These are phyloP conservation scores for Leccinum insigne DNA, from an alignment of 1,284 basidiomycete species.

Conservation along the genomic window DNA sequence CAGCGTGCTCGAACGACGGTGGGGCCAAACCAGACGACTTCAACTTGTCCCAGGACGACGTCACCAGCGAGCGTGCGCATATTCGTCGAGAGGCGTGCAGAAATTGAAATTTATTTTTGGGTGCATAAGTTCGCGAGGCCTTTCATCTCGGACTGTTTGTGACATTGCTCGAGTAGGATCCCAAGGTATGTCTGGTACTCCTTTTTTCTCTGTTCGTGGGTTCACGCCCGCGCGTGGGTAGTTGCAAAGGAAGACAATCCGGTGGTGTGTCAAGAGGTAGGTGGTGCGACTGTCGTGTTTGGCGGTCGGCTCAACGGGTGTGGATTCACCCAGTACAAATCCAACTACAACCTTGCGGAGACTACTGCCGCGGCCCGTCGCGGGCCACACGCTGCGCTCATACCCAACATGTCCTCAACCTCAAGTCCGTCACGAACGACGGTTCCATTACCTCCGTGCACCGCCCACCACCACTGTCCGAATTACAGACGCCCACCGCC, in stretches of 20 bases:
- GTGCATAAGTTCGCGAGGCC: slow-evolving; percentile 68
- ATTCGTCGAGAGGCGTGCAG: too few relatives aligned
- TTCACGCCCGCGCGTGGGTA: slow-evolving; percentile 31
- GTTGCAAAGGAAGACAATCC: slow-evolving; percentile 74
- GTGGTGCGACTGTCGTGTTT: slow-evolving; percentile 24
- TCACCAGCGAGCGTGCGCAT: slow-evolving; percentile 33
- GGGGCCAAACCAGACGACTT: slow-evolving; percentile 9
- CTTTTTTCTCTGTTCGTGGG: neutral
- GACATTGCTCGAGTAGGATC: slow-evolving; percentile 74
- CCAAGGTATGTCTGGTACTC: slow-evolving; percentile 49
- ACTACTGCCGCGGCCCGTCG: slow-evolving; percentile 44
- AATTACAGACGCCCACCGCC: slow-evolving; percentile 1
- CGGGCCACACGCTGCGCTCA: slow-evolving; percentile 66
- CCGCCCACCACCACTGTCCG: slow-evolving; percentile 8
- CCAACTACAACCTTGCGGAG: slow-evolving; percentile 58
- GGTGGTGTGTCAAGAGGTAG: slow-evolving; percentile 70
- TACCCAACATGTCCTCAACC: slow-evolving; percentile 49
- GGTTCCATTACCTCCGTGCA: slow-evolving; percentile 6
- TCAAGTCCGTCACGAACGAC: slow-evolving; percentile 27
- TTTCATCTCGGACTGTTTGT: slow-evolving; percentile 46
- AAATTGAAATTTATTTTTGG: too few relatives aligned
- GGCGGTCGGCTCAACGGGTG: slow-evolving; percentile 2
- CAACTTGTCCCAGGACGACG: slow-evolving; percentile 17
- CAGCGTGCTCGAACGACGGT: neutral
- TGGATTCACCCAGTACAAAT: slow-evolving; percentile 52